phyloP scores from a whole-genome alignment of 1,284 basidiomycete species.

The Sutorius eximius region DNA sequence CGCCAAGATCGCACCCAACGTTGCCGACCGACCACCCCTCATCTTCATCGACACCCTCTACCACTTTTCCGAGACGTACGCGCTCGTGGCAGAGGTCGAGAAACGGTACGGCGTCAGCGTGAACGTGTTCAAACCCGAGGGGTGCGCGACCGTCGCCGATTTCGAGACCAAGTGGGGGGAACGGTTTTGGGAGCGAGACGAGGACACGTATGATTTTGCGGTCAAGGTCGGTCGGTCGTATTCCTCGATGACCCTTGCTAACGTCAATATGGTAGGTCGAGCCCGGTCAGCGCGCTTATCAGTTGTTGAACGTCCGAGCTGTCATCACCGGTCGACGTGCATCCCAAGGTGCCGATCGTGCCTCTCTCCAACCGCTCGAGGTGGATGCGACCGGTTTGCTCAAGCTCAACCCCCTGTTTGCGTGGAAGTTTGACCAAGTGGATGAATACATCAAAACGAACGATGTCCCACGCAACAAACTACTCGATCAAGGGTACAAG shows the following conservation, averaged over 20 bases:
- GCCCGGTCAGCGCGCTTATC: conserved; percentile 88
- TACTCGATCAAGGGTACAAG: conserved; percentile 90
- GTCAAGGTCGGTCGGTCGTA: conserved; percentile 70
- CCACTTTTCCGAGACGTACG: conserved; percentile 93
- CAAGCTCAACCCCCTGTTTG: conserved; percentile 93
- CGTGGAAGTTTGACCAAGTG: conserved; percentile 87
- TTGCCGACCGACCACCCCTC: conserved; percentile 53
- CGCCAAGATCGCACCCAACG: conserved; percentile 65
- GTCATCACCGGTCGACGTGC: conserved; percentile 94
- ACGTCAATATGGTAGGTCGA: conserved; percentile 64
- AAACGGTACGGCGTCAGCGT: conserved; percentile 74
- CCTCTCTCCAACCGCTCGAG: conserved; percentile 83
- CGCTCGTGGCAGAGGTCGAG: conserved; percentile 81
- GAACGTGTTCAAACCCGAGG: conserved; percentile 79
- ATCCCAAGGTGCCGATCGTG: conserved; percentile 89
- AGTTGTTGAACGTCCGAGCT: conserved; percentile 76
- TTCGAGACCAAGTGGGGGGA: conserved; percentile 86
- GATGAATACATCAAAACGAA: conserved; percentile 86
- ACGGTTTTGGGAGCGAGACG: conserved; percentile 87
- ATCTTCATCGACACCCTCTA: conserved; percentile 97
- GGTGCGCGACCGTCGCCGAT: conserved; percentile 65
- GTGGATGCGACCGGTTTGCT: conserved; percentile 89
- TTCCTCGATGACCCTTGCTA: neutral
- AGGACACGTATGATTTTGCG: conserved; percentile 86
- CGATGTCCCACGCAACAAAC: conserved; percentile 85